Conservation (phyloP, 2,329 filamentous ascomycete species). For the Xylaria sp. region DNA sequence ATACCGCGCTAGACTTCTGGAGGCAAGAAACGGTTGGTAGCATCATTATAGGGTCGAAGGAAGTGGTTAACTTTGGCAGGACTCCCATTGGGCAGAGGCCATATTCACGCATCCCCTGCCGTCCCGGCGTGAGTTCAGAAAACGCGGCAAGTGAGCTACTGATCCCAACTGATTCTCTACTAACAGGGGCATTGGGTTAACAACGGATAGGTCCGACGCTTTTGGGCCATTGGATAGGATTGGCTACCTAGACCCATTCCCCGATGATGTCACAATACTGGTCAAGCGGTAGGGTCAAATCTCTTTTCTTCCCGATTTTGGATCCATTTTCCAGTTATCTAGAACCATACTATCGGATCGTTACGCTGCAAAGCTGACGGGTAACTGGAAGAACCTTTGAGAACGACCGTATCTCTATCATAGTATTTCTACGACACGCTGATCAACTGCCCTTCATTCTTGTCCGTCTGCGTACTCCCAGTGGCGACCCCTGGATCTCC, state of each 20-base stretch:
- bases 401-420: slow-evolving; percentile 63
- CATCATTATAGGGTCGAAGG: slow-evolving; percentile 24
- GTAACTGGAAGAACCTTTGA: slow-evolving; percentile 60
- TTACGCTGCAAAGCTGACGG: slow-evolving; percentile 16
- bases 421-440: slow-evolving; percentile 59
- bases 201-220: slow-evolving; percentile 39
- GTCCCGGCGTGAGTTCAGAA: slow-evolving; percentile 60
- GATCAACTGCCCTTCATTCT: slow-evolving; percentile 60
- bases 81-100: slow-evolving; percentile 68
- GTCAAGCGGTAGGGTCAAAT: slow-evolving; percentile 60
- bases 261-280: slow-evolving; percentile 60
- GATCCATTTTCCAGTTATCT: background rate
- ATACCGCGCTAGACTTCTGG: slow-evolving; percentile 46
- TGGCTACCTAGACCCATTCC: slow-evolving; percentile 55
- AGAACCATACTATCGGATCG: background rate
- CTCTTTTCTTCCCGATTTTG: background rate
- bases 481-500: slow-evolving; percentile 58
- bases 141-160: slow-evolving; percentile 50
- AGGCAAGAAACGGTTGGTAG: slow-evolving; percentile 43
- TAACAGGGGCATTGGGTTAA: slow-evolving; percentile 22
- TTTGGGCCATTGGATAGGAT: slow-evolving; percentile 51
- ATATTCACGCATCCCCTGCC: slow-evolving; percentile 67
- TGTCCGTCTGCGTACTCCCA: slow-evolving; percentile 53
- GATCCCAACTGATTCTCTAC: background rate
- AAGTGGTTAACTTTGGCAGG: slow-evolving; percentile 48